phyloP scores from a whole-genome alignment of 108 stramenopile species.

The Nannochloropsis salina region DNA sequence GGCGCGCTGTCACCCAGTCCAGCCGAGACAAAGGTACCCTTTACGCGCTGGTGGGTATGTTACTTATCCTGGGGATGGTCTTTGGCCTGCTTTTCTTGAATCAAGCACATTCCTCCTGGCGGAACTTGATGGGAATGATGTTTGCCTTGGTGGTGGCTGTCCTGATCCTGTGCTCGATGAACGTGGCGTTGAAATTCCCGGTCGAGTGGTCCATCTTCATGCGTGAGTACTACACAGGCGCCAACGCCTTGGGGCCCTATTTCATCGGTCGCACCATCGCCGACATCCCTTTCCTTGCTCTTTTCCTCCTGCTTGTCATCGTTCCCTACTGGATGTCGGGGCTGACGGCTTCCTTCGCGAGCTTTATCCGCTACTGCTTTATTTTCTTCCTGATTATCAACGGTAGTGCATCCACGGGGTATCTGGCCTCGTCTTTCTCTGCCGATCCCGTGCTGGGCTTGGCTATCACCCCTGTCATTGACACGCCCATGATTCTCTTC shows the following conservation, averaged over 20 bases:
- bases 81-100: conserved; percentile 2
- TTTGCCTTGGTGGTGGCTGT: conserved; percentile 2
- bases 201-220: conserved; percentile 14
- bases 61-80: conserved; percentile 15
- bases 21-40: neutral
- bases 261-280: neutral
- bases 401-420: neutral
- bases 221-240: conserved; percentile 10
- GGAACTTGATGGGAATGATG: neutral
- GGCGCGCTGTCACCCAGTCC: neutral
- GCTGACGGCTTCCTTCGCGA: neutral
- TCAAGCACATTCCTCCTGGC: neutral
- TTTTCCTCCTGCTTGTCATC: neutral
- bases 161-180: conserved; percentile 15
- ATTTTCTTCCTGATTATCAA: conserved; percentile 8
- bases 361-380: conserved; percentile 10
- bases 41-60: neutral
- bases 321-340: neutral
- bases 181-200: neutral
- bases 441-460: neutral
- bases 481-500: neutral
- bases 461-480: neutral
- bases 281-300: neutral
- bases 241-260: neutral
- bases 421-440: neutral